Evolutionary conservation across 2,329 filamentous ascomycete genomes (phyloP).

Genomic region (Colletotrichum musicola): DNA sequence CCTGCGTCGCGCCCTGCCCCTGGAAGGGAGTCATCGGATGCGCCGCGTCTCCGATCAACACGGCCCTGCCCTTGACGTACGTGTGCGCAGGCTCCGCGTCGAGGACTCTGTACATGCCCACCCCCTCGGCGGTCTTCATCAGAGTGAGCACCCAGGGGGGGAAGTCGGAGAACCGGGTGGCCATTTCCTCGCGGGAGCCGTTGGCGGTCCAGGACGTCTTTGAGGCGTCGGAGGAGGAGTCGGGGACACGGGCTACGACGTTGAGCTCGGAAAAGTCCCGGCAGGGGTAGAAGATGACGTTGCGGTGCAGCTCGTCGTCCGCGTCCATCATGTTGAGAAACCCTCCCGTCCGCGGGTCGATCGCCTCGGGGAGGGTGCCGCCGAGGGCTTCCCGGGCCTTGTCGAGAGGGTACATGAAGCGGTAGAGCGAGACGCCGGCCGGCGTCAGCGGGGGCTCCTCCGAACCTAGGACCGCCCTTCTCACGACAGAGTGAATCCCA

Average conservation of each 20-base stretch:
- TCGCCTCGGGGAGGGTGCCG: constrained; percentile 8
- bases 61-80: constrained; percentile 46
- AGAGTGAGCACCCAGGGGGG: constrained; percentile 30
- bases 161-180: constrained; percentile 23
- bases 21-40: constrained; percentile 38
- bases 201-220: constrained; percentile 26
- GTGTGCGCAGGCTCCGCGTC: constrained; percentile 55
- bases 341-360: constrained; percentile 6
- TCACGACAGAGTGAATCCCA: constrained; percentile 31
- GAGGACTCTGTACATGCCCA: constrained; percentile 26
- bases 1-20: constrained; percentile 33
- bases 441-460: constrained; percentile 1
- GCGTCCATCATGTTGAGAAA: constrained; percentile 31
- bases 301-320: constrained; percentile 24
- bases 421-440: constrained; percentile 28
- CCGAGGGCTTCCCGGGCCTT: constrained; percentile 16
- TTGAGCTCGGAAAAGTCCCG: constrained; percentile 21
- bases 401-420: constrained; percentile 21
- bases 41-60: constrained; percentile 35
- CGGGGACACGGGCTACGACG: constrained; percentile 22
- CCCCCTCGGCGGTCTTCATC: constrained; percentile 23
- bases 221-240: not conserved
- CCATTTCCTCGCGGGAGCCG: constrained; percentile 18
- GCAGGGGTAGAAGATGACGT: constrained; percentile 33
- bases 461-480: constrained; percentile 4